phyloP scores from a whole-genome alignment of 352 stramenopile genomes.

The Elongisporangium anandrum region DNA sequence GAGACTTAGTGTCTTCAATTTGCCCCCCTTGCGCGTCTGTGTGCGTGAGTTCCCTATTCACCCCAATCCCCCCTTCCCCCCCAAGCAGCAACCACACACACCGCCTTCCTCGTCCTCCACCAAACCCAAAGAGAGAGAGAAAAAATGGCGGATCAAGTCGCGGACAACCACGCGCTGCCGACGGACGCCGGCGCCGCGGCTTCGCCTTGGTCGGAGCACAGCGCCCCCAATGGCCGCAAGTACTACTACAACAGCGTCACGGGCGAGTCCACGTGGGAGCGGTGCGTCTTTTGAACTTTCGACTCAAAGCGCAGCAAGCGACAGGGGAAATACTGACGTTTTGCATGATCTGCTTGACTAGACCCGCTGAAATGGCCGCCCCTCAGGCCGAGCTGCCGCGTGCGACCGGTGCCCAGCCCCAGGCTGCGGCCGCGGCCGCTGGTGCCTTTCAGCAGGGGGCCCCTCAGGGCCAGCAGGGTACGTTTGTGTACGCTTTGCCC shows the following conservation, averaged over 20 bases:
- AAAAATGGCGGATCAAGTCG: slow-evolving; percentile 69
- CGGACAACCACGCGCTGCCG: slow-evolving; percentile 30
- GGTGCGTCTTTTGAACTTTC: slow-evolving; percentile 28
- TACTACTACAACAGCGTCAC: slow-evolving; percentile 92
- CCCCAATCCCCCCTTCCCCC: background rate
- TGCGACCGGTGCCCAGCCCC: slow-evolving; percentile 5
- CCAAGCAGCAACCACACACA: background rate
- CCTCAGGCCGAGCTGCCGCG: slow-evolving; percentile 34
- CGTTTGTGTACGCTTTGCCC: background rate
- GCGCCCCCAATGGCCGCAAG: slow-evolving; percentile 85
- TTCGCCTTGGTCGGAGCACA: slow-evolving; percentile 88
- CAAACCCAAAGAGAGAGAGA: slow-evolving; percentile 3
- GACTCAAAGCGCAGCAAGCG: background rate
- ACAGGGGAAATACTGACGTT: background rate
- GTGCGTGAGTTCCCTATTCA: background rate
- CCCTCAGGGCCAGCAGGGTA: slow-evolving; percentile 41
- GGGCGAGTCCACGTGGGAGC: slow-evolving; percentile 88
- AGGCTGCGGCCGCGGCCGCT: slow-evolving; percentile 19
- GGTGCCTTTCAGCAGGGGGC: slow-evolving; percentile 30
- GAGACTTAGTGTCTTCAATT: background rate
- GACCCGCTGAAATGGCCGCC: slow-evolving; percentile 45
- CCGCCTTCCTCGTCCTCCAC: background rate
- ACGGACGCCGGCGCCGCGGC: slow-evolving; percentile 21
- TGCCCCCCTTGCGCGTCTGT: background rate
- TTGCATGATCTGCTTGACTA: slow-evolving; percentile 6